Evolutionary conservation across 257 asterid genomes (phyloP), one percentile per base, ranked within the genome.

Genomic region (Solanum pennellii): DNA sequence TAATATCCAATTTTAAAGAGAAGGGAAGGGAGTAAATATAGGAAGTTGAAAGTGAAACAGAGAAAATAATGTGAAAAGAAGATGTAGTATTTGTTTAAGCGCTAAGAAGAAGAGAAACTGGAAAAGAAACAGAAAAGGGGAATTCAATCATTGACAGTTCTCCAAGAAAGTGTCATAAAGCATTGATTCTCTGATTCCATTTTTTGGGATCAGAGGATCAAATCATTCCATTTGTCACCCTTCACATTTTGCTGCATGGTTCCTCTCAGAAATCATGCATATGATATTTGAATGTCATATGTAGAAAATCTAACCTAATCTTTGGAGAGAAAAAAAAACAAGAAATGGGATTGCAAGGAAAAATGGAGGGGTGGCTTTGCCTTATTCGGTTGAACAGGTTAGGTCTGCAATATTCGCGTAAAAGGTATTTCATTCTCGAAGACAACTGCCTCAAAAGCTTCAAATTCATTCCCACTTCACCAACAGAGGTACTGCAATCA

Each of bases 341-440:
- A 56, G 72, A 89, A 88, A 87, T 89, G 95, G 93, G 86, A 82
- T 84, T 88, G 92, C 86, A 90, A 84, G 97, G 94, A 59, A 93
- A 90, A 90, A 97, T 95, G 98, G 91, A 91, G 89, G 98, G 99
- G 39, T 95, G 98, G 98, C 94, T 97, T 87, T 93, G 93, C 33
- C 90, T 97, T 87, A 95, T 94, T 89, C 94, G 98, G 84, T 90
- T 84, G 84, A 93, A 94, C 76, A 94, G 97, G 86, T 92, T 97
- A 86, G 98, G 98, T 79, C 82, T 97, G 88, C 95, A 94, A 66
- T 95, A 91, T 93, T 97, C 95, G 84, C 97, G 98, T 91, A 97
- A 92, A 88, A 91, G 98, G 82, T 95, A 95, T 88, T 96, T 96
- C 90, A 71, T 96, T 92, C 98, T 95, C 82, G 91, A 94, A 89